Percentiles rank a stretch among this genome's conserved stretches.
These are phyloP conservation scores for Pseudocercospora vitis DNA, from an alignment of 2,329 filamentous ascomycete species.

Conservation along the genomic window DNA sequence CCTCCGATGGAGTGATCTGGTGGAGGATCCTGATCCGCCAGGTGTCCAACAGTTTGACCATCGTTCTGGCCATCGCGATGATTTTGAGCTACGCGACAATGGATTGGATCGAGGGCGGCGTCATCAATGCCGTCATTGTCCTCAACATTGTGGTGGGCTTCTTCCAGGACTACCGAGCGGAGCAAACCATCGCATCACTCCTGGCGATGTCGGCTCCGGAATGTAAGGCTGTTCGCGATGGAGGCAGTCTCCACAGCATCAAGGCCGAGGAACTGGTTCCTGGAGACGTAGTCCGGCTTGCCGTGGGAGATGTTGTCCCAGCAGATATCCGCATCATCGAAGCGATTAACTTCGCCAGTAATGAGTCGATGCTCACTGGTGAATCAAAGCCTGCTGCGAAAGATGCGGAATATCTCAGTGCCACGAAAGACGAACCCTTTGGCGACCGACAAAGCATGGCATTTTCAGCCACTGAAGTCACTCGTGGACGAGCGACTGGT, in stretches of 20 bases:
- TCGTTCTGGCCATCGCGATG: conserved; percentile 58
- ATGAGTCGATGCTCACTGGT: conserved; percentile 70
- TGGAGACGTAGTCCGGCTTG: conserved; percentile 65
- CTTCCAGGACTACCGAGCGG: conserved; percentile 60
- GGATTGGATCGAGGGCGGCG: conserved; percentile 50
- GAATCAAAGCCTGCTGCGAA: conserved; percentile 58
- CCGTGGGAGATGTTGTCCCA: conserved; percentile 67
- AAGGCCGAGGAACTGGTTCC: conserved; percentile 61
- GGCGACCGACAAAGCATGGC: conserved; percentile 65
- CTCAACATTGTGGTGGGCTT: conserved; percentile 51
- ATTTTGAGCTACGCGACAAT: conserved; percentile 55
- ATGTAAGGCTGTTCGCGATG: conserved; percentile 56
- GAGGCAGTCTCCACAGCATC: conserved; percentile 52
- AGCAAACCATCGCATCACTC: conserved; percentile 60
- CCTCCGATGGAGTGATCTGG: conserved; percentile 33
- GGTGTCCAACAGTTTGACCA: conserved; percentile 41
- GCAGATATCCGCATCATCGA: conserved; percentile 63
- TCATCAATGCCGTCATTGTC: conserved; percentile 46
- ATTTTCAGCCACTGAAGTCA: conserved; percentile 64
- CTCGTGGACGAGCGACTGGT: conserved; percentile 61
- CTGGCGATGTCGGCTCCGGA: conserved; percentile 57
- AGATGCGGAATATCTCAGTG: conserved; percentile 32
- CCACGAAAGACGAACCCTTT: conserved; percentile 50
- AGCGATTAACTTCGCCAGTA: conserved; percentile 72
- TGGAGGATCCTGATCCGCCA: conserved; percentile 40